Base-by-base conservation (phyloP, 306 rosid species). In the Bauhinia variegata region DNA sequence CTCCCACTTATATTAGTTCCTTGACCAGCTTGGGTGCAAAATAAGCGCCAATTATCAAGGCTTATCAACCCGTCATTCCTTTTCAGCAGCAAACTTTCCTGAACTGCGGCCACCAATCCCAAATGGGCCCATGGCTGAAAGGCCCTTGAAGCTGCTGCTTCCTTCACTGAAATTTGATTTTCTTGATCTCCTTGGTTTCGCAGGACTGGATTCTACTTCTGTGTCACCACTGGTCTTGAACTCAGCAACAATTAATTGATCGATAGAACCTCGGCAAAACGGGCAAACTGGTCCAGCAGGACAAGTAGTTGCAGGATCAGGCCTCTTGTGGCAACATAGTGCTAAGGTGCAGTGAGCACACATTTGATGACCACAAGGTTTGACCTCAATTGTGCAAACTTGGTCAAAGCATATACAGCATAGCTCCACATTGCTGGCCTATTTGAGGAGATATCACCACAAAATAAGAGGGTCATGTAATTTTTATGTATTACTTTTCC, bases 361-460 rank as follows among this genome's bases (percentile, higher is more conserved):
- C 97, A 91, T 91, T 85, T 85, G 95, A 83, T 91, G 97, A 72
- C 89, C 80, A 49, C 97, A 91, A 18, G 96, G 96, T 57, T 76
- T 75, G 31, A 91, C 88, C 83, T 88, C 96, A 52, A 91, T 88
- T 44, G 91, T 83, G 88, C 97, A 91, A 12, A 57, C 83, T 73
- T 91, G 95, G 46, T 91, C 96, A 68, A 91, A 91, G 85, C 97
- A 91, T 81, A 91, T 91, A 71, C 95, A 83, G 66, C 97, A 91
- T 34, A 85, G 63, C 64, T 91, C 97, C 76, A 78, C 62, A 15
- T 87, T 76, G 50, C 85, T 81, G 7, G 64, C 91, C 97, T 91
- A 74, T 63, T 73, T 15, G 13, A 68, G n/a, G 60, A 66, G 30
- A 75, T 58, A 71, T 65, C 60, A 72, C 19, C 9, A 39, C 39